Conservation (phyloP, 345 rosid genomes). For the Schrenkiella parvula region DNA sequence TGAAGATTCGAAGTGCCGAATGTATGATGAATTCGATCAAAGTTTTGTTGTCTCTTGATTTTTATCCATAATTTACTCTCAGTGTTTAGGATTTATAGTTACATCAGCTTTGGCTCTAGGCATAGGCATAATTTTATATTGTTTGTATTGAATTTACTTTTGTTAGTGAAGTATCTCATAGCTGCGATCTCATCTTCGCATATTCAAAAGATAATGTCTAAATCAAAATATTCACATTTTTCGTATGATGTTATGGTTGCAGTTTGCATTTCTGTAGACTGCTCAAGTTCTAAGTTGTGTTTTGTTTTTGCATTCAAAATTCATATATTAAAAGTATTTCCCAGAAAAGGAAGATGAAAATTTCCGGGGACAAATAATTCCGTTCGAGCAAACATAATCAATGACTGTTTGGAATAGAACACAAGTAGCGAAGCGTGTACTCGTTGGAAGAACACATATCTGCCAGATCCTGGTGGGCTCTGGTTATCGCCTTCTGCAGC, state of each 20-base stretch:
- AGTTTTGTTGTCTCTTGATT: slow-evolving; percentile 33
- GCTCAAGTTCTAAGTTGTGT: neutral
- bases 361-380: neutral
- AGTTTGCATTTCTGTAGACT: neutral
- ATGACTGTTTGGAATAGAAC: slow-evolving; percentile 43
- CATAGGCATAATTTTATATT: slow-evolving; percentile 6
- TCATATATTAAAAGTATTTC: neutral
- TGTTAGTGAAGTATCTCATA: slow-evolving; percentile 16
- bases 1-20: slow-evolving; percentile 11
- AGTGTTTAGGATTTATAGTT: slow-evolving; percentile 13
- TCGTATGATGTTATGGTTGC: neutral
- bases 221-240: slow-evolving; percentile 8
- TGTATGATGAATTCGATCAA: neutral
- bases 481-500: slow-evolving; percentile 78
- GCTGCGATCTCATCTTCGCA: neutral
- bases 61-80: slow-evolving; percentile 8
- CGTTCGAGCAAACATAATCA: neutral
- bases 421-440: slow-evolving; percentile 75
- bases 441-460: slow-evolving; percentile 92
- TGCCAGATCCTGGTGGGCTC: slow-evolving; percentile 84
- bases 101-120: slow-evolving; percentile 20
- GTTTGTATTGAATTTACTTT: slow-evolving; percentile 8
- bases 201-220: neutral
- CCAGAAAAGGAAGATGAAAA: slow-evolving; percentile 9
- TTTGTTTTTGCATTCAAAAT: neutral